Percentiles rank a stretch among this genome's conserved stretches.
Evolutionary conservation across 2,329 filamentous ascomycete genomes (phyloP).

Genomic region (Phaeosphaeriaceae sp.): DNA sequence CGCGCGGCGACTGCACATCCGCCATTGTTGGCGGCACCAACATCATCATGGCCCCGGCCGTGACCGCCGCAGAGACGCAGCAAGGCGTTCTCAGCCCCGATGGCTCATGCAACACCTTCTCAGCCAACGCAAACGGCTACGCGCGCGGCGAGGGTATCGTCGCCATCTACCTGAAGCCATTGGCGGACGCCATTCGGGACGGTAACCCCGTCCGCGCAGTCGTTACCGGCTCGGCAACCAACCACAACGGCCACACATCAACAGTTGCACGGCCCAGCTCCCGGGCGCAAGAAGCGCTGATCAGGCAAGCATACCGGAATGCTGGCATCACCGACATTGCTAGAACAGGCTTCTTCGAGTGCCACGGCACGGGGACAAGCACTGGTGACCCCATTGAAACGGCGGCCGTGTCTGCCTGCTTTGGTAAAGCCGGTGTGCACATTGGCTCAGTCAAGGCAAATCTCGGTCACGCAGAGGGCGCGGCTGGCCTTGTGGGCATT

Average conservation of each 20-base stretch:
- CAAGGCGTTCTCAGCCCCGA: constrained; percentile 23
- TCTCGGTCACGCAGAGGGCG: constrained; percentile 40
- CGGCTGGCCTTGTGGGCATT: constrained; percentile 38
- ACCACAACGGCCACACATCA: constrained; percentile 13
- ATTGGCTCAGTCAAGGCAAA: constrained; percentile 41
- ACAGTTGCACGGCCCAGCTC: background rate
- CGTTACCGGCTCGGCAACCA: constrained; percentile 28
- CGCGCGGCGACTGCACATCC: constrained; percentile 8
- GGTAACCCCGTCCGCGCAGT: constrained; percentile 40
- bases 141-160: constrained; percentile 36
- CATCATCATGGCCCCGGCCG: constrained; percentile 17
- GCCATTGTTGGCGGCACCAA: constrained; percentile 26
- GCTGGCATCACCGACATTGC: background rate
- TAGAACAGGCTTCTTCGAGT: constrained; percentile 40
- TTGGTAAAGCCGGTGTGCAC: constrained; percentile 11
- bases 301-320: background rate
- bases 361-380: constrained; percentile 56
- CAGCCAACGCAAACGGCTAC: constrained; percentile 30
- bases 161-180: constrained; percentile 33
- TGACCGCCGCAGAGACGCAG: constrained; percentile 3
- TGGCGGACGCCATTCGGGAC: constrained; percentile 37
- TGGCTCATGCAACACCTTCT: constrained; percentile 31
- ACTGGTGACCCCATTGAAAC: constrained; percentile 51
- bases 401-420: constrained; percentile 15
- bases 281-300: background rate